Conservation (phyloP, 106 monocot species). For the Allium fistulosum region DNA sequence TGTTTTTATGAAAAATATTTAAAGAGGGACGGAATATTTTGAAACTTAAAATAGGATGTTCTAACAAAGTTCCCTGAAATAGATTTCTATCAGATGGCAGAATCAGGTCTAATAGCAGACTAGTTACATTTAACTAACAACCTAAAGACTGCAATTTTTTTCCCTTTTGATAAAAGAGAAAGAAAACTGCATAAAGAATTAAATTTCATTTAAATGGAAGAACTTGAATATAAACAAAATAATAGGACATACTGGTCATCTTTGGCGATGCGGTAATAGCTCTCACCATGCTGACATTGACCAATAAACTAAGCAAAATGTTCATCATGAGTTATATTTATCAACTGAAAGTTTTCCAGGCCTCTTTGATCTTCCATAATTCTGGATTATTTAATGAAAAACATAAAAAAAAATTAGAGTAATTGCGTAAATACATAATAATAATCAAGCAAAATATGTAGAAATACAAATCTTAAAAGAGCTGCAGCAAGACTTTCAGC, state of each 20-base stretch:
- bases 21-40: too few species aligned
- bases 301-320: constrained; percentile 95
- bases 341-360: constrained; percentile 93
- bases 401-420: background rate
- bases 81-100: too few species aligned
- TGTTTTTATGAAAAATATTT: too few species aligned
- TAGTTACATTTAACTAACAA: too few species aligned
- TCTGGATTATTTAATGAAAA: constrained; percentile 25
- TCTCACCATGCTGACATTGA: constrained; percentile 94
- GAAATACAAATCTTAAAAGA: constrained; percentile 48
- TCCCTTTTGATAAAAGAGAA: too few species aligned
- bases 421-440: background rate
- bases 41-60: too few species aligned
- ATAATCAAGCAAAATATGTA: background rate
- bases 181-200: too few species aligned
- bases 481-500: constrained; percentile 93
- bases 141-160: too few species aligned
- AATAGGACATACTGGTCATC: constrained; percentile 68
- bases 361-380: constrained; percentile 82
- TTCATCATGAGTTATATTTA: constrained; percentile 94
- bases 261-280: constrained; percentile 88
- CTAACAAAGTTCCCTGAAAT: too few species aligned
- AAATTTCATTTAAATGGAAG: background rate
- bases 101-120: too few species aligned
- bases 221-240: background rate